Evolutionary conservation across 2,329 filamentous ascomycete genomes (phyloP).

Genomic region (Sporothrix mexicana): DNA sequence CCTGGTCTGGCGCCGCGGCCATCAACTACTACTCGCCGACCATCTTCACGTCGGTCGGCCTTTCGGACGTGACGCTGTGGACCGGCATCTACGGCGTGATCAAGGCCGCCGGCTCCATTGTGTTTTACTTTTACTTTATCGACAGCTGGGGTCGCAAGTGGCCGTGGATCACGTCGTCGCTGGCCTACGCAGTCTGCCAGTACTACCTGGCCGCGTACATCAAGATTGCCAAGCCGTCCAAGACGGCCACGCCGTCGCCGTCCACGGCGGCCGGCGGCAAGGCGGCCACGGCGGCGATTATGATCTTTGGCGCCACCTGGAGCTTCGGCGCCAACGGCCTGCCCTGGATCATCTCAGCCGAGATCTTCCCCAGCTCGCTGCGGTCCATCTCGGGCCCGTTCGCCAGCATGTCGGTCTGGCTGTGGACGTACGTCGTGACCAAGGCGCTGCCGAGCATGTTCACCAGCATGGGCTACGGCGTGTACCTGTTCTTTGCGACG

Average conservation of each 20-base stretch:
- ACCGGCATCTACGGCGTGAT: slow-evolving; percentile 8
- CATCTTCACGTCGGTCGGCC: neutral
- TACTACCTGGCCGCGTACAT: neutral
- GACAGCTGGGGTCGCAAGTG: slow-evolving; percentile 1
- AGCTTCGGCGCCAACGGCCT: slow-evolving; percentile 1
- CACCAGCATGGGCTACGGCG: neutral
- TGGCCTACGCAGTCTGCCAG: neutral
- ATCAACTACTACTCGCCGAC: slow-evolving; percentile 7
- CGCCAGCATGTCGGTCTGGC: neutral
- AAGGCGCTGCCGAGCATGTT: slow-evolving; percentile 3
- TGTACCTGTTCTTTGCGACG: neutral
- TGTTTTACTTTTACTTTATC: slow-evolving; percentile 7
- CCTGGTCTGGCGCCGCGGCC: neutral
- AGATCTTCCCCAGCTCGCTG: slow-evolving; percentile 5
- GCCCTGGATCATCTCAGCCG: neutral
- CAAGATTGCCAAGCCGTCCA: neutral
- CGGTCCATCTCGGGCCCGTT: neutral
- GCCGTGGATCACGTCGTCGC: neutral
- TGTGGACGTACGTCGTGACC: slow-evolving; percentile 2
- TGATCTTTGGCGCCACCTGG: neutral
- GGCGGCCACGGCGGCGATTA: neutral
- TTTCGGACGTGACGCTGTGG: neutral
- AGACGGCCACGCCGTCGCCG: neutral
- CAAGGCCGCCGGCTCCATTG: neutral
- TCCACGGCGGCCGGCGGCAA: neutral